Evolutionary conservation across 2,329 filamentous ascomycete species (phyloP), one percentile per base, ranked within the genome.

Genomic region (Microsporum audouinii): DNA sequence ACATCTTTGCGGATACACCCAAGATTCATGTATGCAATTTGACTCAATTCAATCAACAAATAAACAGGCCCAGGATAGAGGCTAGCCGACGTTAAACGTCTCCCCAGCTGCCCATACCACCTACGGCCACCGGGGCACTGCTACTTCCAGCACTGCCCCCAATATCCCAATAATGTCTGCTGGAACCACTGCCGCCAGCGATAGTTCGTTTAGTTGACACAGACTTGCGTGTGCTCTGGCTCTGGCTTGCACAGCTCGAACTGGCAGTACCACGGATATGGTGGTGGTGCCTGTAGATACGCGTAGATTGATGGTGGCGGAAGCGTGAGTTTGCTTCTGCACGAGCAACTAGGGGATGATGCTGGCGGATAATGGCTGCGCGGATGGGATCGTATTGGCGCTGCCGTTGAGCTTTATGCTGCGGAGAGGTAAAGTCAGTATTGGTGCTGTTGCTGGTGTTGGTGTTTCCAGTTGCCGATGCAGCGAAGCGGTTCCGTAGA

Each of bases 181-280:
- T 23, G 17, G 17, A 23, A 23, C 17, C 17, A 23, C 17, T 23
- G 17, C 17, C 17, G 17, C 17, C 17, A 23, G 67, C 86, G 84
- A 71, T 85, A 5, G 64, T 66, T 61, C 79, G 77, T 68, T 59
- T 59, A 4, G 57, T 59, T 27, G 79, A 78, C 36, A 83, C 85
- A 17, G 84, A 89, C 67, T 87, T 84, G 72, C 87, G 86, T 5
- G 89, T 89, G 8, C 55, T 29, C 36, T 72, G 89, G 95, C 49
- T 55, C 75, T 95, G 89, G 70, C 89, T 95, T 2, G 89, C 90
- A 72, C 90, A 95, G 72, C 88, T 95, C 62, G 84, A 83, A 62
- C 79, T 75, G 7, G 76, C 72, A 14, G 49, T 14, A n/a, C 49
- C 49, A 39, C 76, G 72, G 23, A 75, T 71, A 76, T 73, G 76